Percentiles rank a stretch among this genome's conserved stretches.
Evolutionary conservation across 2,329 filamentous ascomycete species (phyloP).

Genomic region (Botrytis deweyae): DNA sequence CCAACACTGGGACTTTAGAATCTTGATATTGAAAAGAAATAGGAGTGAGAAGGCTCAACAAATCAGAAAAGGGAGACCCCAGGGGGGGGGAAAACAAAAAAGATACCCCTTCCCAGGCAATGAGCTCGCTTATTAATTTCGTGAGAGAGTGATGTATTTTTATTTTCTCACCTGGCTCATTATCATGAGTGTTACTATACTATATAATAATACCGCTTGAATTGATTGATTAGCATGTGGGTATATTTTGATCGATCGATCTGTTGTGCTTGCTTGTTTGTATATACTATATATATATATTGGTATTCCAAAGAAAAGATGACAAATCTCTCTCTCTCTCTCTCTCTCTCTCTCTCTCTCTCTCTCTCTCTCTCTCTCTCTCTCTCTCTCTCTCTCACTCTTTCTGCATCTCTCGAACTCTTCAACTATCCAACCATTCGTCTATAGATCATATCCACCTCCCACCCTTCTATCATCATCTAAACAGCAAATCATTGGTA

Average conservation of each 20-base stretch:
- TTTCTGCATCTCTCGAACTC: background rate
- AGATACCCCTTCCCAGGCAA: background rate
- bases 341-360: background rate
- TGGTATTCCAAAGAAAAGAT: background rate
- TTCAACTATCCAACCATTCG: background rate
- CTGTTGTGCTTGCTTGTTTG: background rate
- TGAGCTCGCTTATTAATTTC: background rate
- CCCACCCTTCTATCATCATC: background rate
- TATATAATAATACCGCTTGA: background rate
- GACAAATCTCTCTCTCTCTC: background rate
- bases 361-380: background rate
- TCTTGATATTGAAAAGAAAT: background rate
- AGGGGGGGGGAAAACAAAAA: background rate
- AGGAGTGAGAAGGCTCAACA: background rate
- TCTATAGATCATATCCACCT: background rate
- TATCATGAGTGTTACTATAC: background rate
- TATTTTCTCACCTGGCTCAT: background rate
- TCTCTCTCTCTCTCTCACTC: background rate
- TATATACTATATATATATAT: background rate
- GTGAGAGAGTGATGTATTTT: background rate
- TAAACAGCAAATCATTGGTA: background rate
- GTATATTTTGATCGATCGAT: background rate
- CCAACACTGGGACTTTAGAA: background rate
- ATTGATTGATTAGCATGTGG: background rate
- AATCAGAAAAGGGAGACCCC: fast-evolving